Evolutionary conservation across 2,329 filamentous ascomycete species (phyloP), one percentile per base, ranked within the genome.

Genomic region (Lojkania enalia): DNA sequence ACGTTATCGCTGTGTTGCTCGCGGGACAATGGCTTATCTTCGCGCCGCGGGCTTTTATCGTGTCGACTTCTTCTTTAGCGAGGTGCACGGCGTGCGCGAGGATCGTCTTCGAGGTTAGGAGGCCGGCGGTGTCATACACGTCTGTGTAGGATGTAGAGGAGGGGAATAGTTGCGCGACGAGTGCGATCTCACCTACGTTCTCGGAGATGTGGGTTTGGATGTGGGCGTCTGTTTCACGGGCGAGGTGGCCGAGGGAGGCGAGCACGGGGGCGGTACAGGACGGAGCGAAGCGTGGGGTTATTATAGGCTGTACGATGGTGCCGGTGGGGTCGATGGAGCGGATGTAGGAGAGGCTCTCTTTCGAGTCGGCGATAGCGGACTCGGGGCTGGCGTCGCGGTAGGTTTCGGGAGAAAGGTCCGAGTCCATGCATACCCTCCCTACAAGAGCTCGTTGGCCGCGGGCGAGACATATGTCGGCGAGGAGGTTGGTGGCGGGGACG

Each of bases 361-460:
- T 57, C 6, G 70, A 71, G 20, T 67, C 67, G 2, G 73, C 72
- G 38, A 95, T 84, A 0, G 83, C 78, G 18, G 77, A 73, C 2
- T 80, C 79, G 0, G 83, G 71, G 13, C 80, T 83, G 45, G 80
- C 80, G 66, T 99, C 94, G 16, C 84, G 79, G 73, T 97, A 97
- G 73, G 86, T 88, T 1, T 80, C 78, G 0, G 91, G 91, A 27
- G 83, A 85, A 3, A 87, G 67, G 20, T 80, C 79, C 31, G 54
- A 57, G 67, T 97, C 90, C 94, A 99, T 97, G 75, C 91, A 96
- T n/a, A 95, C 88, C 30, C 94, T 80, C 21, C 94, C 94, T 30
- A 99, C 82, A 54, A 97, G 88, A 5, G 94, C 94, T 41, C 94
- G 80, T 72, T 99, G 94, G 33, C 94, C 94, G 19, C 82, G 74